Conservation (phyloP, 1,139 yeast genomes). For the Petasospora fabianii region DNA sequence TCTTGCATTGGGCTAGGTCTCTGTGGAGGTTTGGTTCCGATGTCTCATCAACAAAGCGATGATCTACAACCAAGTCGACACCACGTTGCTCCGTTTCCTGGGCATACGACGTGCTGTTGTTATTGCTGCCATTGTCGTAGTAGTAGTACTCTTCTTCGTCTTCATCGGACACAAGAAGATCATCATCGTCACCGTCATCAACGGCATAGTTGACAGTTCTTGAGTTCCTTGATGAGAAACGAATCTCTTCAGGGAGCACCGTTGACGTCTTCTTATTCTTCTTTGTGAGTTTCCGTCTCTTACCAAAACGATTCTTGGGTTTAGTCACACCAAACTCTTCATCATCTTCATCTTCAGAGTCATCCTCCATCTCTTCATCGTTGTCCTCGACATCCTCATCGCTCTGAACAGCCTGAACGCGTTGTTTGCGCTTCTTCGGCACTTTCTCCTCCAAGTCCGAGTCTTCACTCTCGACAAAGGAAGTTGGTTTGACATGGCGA, state of each 20-base stretch:
- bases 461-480: slow-evolving; percentile 26
- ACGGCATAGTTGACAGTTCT: slow-evolving; percentile 72
- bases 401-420: slow-evolving; percentile 18
- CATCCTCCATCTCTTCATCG: slow-evolving; percentile 26
- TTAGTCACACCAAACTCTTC: slow-evolving; percentile 32
- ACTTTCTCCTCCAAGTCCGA: slow-evolving; percentile 34
- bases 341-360: slow-evolving; percentile 28
- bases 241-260: slow-evolving; percentile 40
- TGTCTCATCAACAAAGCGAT: slow-evolving; percentile 29
- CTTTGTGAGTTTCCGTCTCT: slow-evolving; percentile 21
- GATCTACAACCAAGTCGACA: slow-evolving; percentile 38
- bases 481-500: slow-evolving; percentile 41
- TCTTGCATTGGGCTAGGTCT: slow-evolving; percentile 48
- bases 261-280: slow-evolving; percentile 15
- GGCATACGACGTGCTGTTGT: slow-evolving; percentile 1
- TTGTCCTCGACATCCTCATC: slow-evolving; percentile 24
- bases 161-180: slow-evolving; percentile 49
- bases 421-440: slow-evolving; percentile 22
- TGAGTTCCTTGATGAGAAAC: slow-evolving; percentile 77
- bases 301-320: slow-evolving; percentile 24
- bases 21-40: slow-evolving; percentile 37
- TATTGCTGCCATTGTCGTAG: slow-evolving; percentile 30
- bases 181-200: slow-evolving; percentile 66
- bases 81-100: slow-evolving; percentile 26
- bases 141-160: slow-evolving; percentile 38